phyloP scores from a whole-genome alignment of 768 basidiomycete genomes.

The Pleurotus ostreatus region DNA sequence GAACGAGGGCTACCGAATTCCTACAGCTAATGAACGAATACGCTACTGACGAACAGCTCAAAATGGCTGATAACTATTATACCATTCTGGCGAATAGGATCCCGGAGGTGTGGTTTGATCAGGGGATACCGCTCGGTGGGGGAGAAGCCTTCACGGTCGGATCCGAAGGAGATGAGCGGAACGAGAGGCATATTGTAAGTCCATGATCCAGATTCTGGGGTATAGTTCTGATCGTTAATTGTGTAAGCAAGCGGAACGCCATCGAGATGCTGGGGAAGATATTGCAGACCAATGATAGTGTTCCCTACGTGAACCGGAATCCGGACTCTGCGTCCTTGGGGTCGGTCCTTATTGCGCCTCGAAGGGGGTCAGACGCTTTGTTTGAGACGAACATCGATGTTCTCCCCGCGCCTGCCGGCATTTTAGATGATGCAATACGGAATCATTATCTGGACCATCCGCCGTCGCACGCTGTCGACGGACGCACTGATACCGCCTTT shows the following conservation, averaged over 20 bases:
- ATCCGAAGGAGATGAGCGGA: slow-evolving; percentile 51
- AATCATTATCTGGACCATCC: slow-evolving; percentile 43
- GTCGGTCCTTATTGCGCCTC: slow-evolving; percentile 31
- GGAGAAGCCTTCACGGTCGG: slow-evolving; percentile 63
- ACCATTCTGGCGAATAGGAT: slow-evolving; percentile 50
- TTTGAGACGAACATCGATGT: slow-evolving; percentile 50
- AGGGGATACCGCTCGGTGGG: slow-evolving; percentile 55
- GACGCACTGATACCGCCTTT: slow-evolving; percentile 44
- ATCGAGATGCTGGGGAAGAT: slow-evolving; percentile 34
- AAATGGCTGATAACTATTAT: slow-evolving; percentile 73
- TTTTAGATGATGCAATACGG: slow-evolving; percentile 38
- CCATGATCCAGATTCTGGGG: neutral
- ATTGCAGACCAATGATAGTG: neutral
- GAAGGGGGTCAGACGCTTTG: slow-evolving; percentile 39
- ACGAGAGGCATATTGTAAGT: slow-evolving; percentile 56
- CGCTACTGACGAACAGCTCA: slow-evolving; percentile 42
- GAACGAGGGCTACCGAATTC: slow-evolving; percentile 40
- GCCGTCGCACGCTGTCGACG: slow-evolving; percentile 55
- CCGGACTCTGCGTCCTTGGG: slow-evolving; percentile 6
- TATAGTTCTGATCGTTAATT: neutral
- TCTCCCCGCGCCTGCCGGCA: slow-evolving; percentile 35
- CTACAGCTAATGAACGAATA: slow-evolving; percentile 36
- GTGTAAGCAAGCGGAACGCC: slow-evolving; percentile 35
- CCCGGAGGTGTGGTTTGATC: slow-evolving; percentile 63
- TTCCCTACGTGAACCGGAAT: slow-evolving; percentile 23